Conservation (phyloP, 495 filamentous ascomycete genomes). For the Lophiostoma macrostomum region DNA sequence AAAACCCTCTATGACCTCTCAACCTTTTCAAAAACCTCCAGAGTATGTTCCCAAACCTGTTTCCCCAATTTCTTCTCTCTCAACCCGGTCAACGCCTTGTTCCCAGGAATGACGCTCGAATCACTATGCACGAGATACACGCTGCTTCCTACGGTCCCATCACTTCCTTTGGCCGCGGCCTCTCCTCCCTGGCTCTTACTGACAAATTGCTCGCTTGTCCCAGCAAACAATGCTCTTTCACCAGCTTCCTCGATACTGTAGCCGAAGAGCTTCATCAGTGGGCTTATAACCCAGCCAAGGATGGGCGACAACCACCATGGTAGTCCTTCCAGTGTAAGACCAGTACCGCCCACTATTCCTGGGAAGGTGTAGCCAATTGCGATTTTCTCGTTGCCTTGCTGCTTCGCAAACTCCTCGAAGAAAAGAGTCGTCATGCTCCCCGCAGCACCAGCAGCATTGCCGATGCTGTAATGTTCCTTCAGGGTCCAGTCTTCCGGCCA, state of each 20-base stretch:
- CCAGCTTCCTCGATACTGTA: conserved; percentile 15
- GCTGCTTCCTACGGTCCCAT: conserved; percentile 14
- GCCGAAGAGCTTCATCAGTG: conserved; percentile 17
- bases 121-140: conserved; percentile 14
- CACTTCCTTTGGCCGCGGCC: neutral
- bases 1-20: conserved; percentile 10
- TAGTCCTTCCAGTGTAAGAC: conserved; percentile 7
- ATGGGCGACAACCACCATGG: neutral
- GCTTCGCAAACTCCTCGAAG: conserved; percentile 22
- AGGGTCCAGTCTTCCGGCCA: conserved; percentile 27
- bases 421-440: conserved; percentile 28
- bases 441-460: conserved; percentile 9
- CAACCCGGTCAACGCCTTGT: conserved; percentile 10
- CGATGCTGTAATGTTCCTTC: conserved; percentile 23
- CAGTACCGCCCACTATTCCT: conserved; percentile 26
- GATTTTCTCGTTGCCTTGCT: conserved; percentile 24
- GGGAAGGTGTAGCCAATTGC: conserved; percentile 28
- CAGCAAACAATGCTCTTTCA: conserved; percentile 28
- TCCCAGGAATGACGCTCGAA: conserved; percentile 12
- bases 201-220: conserved; percentile 10
- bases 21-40: conserved; percentile 11
- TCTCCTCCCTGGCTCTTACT: neutral
- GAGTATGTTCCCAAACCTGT: conserved; percentile 18
- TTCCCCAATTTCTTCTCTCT: conserved; percentile 7
- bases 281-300: conserved; percentile 17